Base-by-base conservation (phyloP, 2,329 filamentous ascomycete species). In the Fusarium sp. region DNA sequence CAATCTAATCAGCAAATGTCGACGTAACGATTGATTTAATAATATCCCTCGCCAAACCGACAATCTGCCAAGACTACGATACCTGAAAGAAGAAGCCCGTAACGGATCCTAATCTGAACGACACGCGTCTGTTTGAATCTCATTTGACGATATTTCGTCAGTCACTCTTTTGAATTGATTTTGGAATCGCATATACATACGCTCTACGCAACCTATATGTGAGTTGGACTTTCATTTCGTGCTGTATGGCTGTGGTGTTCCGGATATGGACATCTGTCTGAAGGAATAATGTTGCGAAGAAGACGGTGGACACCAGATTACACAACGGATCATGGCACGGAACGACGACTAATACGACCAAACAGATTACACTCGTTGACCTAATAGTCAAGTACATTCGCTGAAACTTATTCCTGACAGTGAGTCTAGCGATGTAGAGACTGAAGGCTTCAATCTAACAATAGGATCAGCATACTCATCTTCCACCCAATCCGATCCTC, bases 351-450 rank as follows among this genome's bases (percentile, higher is more conserved):
- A 56, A 78, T 69, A 30, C 30, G 11, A 12, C 17, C 18, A 24
- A 18, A 4, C 38, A 81, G 78, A 80, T 68, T 76, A 86, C 87
- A 80, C 83, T 89, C 86, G 79, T 89, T 88, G 85, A 86, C 83
- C 84, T 72, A 75, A 80, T 77, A 84, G 87, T 89, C 88, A 89
- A 88, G 84, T 89, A 88, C 88, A 88, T 84, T 90, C 88, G 84
- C 88, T 89, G 76, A 77, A 82, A 80, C 78, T 66, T 78, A 75
- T 78, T 80, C 82, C 86, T 88, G 86, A 88, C 87, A 85, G 81
- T 82, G 47, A 80, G 81, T 78, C 48, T 22, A 24, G 28, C 11
- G n/a, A 32, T 4, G 24, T 36, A 8, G 26, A 45, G 36, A 30
- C 17, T 30, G 3, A n/a, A 34, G 18, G 38, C 14, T 42, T 28